phyloP scores from a whole-genome alignment of 2,329 filamentous ascomycete species.

The Colletotrichum chlorophyti region DNA sequence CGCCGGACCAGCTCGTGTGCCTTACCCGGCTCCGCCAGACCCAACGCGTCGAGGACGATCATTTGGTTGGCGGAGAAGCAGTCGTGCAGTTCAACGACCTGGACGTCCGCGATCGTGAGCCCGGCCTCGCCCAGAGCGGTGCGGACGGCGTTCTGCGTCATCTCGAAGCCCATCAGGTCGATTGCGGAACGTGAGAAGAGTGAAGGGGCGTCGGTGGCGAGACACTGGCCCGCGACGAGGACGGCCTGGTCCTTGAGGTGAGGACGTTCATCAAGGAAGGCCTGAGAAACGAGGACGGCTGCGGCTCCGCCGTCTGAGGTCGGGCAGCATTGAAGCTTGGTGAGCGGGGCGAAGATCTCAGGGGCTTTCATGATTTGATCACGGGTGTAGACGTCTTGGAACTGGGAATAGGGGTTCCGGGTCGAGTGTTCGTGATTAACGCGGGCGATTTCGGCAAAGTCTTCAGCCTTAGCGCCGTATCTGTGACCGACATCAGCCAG shows the following conservation, averaged over 20 bases:
- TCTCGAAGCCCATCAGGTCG: constrained; percentile 88
- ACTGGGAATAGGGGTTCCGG: constrained; percentile 97
- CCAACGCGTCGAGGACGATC: constrained; percentile 86
- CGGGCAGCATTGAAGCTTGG: constrained; percentile 98
- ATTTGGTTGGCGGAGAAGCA: constrained; percentile 97
- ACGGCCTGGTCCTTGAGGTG: constrained; percentile 85
- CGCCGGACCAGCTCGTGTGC: constrained; percentile 88
- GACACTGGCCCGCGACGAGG: constrained; percentile 83
- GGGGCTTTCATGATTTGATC: constrained; percentile 80
- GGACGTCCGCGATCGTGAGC: constrained; percentile 66
- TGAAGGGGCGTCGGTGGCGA: constrained; percentile 82
- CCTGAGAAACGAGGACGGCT: constrained; percentile 86
- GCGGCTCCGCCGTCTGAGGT: constrained; percentile 93
- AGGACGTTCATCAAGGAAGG: constrained; percentile 84
- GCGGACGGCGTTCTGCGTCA: constrained; percentile 75
- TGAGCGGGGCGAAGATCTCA: constrained; percentile 85
- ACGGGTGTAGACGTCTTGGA: constrained; percentile 87
- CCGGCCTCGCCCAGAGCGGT: constrained; percentile 78
- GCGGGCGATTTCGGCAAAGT: constrained; percentile 94
- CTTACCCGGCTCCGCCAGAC: constrained; percentile 78
- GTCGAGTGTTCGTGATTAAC: constrained; percentile 92
- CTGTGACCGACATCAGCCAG: constrained; percentile 45
- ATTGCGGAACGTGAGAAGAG: constrained; percentile 84
- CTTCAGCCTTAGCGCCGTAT: constrained; percentile 80
- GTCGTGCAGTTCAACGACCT: constrained; percentile 93